Conservation (phyloP, 805 yeast genomes). For the Sugiyamaella americana region DNA sequence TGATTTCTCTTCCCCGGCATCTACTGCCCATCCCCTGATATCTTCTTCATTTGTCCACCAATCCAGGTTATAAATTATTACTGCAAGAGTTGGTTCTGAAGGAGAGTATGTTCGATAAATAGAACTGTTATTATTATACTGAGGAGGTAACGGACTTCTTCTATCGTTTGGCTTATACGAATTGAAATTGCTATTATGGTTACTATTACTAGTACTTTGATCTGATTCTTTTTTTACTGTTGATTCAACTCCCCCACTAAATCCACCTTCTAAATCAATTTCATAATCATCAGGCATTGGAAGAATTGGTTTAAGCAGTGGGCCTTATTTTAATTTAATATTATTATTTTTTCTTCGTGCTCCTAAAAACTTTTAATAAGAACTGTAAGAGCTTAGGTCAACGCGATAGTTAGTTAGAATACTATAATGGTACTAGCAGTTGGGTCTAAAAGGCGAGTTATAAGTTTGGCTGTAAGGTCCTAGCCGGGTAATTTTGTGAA, state of each 20-base stretch:
- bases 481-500: too few relatives aligned
- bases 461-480: too few relatives aligned
- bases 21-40: conserved; percentile 20
- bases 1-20: conserved; percentile 7
- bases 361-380: too few relatives aligned
- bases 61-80: conserved; percentile 13
- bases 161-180: background rate
- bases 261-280: background rate
- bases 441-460: too few relatives aligned
- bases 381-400: too few relatives aligned
- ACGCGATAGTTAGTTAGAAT: too few relatives aligned
- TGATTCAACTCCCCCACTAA: background rate
- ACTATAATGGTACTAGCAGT: too few relatives aligned
- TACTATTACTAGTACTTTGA: background rate
- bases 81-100: conserved; percentile 1
- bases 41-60: conserved; percentile 25
- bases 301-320: too few relatives aligned
- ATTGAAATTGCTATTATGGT: background rate
- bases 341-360: too few relatives aligned
- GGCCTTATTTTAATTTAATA: too few relatives aligned
- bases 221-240: background rate
- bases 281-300: background rate
- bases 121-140: background rate
- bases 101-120: background rate
- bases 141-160: background rate